These are phyloP conservation scores for Lachancea fermentati DNA, from an alignment of 805 yeast species.

Conservation along the genomic window DNA sequence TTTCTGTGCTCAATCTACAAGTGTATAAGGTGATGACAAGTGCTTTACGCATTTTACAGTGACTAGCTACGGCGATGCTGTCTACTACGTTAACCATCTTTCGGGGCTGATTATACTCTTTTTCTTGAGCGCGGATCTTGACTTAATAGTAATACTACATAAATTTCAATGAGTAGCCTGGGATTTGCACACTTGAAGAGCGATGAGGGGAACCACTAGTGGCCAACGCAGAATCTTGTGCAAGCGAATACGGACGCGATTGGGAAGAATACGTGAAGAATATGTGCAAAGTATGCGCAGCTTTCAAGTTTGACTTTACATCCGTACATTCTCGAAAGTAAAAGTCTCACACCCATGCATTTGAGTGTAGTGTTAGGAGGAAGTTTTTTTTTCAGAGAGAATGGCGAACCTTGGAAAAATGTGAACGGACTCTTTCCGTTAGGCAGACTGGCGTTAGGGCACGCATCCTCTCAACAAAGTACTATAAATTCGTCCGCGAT, in stretches of 20 bases:
- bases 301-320: neutral
- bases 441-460: no score
- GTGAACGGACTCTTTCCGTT: neutral
- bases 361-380: neutral
- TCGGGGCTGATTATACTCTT: conserved; percentile 33
- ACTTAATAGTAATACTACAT: no score
- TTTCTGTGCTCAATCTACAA: neutral
- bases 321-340: neutral
- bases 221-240: no score
- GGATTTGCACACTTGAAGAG: no score
- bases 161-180: no score
- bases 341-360: neutral
- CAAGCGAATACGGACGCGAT: no score
- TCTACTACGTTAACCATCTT: conserved; percentile 36
- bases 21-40: conserved; percentile 31
- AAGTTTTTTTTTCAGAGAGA: neutral
- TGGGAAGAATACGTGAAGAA: no score
- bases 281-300: no score
- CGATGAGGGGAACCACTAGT: no score
- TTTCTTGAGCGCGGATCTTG: neutral
- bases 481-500: neutral
- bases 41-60: conserved; percentile 32
- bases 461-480: neutral
- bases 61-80: conserved; percentile 36
- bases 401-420: no score